Evolutionary conservation across 176 grass and related monocot genomes (phyloP).

Genomic region (Urochloa ruziziensis): DNA sequence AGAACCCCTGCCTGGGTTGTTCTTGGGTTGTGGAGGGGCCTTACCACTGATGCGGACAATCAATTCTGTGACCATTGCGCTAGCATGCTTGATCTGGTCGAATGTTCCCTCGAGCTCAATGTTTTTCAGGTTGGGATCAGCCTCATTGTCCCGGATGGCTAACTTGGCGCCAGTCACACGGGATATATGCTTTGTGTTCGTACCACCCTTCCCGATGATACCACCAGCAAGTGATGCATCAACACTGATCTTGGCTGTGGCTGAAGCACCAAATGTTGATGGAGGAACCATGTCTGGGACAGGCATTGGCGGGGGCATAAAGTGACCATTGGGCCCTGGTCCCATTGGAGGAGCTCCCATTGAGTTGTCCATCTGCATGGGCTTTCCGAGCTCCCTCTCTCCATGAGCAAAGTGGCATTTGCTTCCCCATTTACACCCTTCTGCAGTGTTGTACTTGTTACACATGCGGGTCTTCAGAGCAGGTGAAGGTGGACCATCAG

Average conservation of each 20-base stretch:
- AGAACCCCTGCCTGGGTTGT: conserved; percentile 28
- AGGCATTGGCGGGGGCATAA: conserved; percentile 44
- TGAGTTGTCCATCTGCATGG: conserved; percentile 40
- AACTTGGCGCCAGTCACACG: conserved; percentile 77
- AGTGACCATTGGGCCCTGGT: conserved; percentile 38
- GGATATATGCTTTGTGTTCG: conserved; percentile 91
- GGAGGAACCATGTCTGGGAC: conserved; percentile 45
- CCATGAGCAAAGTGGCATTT: conserved; percentile 96
- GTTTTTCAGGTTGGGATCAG: conserved; percentile 69
- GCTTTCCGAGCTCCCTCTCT: conserved; percentile 84
- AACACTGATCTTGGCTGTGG: conserved; percentile 93
- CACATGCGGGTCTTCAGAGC: conserved; percentile 70
- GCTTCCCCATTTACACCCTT: conserved; percentile 91
- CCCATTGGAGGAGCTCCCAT: conserved; percentile 53
- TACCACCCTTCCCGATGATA: conserved; percentile 90
- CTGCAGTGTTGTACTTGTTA: conserved; percentile 89
- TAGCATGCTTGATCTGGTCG: conserved; percentile 95
- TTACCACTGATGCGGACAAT: conserved; percentile 71
- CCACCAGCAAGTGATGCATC: conserved; percentile 83
- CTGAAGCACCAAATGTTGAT: conserved; percentile 80
- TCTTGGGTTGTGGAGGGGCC: conserved; percentile 35
- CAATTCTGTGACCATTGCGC: conserved; percentile 80
- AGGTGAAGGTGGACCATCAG: conserved; percentile 45
- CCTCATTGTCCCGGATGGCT: conserved; percentile 85
- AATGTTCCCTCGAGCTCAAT: conserved; percentile 94